Conservation (phyloP, 306 rosid genomes). For the Chamaecrista fasciculata region DNA sequence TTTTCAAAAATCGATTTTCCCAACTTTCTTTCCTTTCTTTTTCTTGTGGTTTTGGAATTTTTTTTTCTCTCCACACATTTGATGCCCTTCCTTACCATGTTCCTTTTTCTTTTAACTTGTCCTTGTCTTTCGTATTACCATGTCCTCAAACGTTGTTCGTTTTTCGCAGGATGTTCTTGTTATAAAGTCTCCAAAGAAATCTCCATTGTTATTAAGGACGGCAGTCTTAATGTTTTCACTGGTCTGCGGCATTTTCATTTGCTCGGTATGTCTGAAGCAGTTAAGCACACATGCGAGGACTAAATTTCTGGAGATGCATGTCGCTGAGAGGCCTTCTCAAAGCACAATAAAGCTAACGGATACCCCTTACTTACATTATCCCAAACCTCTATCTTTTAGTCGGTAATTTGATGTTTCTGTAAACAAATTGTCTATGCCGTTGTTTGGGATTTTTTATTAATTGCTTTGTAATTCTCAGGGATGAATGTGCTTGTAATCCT, state of each 20-base stretch:
- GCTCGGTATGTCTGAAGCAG: constrained; percentile 76
- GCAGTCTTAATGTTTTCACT: constrained; percentile 62
- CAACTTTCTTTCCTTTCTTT: not conserved
- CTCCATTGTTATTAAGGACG: constrained; percentile 61
- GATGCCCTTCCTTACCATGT: constrained; percentile 7
- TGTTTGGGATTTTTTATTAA: constrained; percentile 19
- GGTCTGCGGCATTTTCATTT: constrained; percentile 64
- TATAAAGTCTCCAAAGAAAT: constrained; percentile 73
- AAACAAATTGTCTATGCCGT: not conserved
- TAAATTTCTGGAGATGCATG: constrained; percentile 43
- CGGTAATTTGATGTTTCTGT: constrained; percentile 49
- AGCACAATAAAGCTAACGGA: constrained; percentile 30
- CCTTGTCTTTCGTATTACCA: constrained; percentile 4
- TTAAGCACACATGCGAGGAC: constrained; percentile 49
- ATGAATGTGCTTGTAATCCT: constrained; percentile 76
- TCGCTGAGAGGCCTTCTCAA: constrained; percentile 41
- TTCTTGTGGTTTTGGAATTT: constrained; percentile 6
- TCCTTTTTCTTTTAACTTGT: not conserved
- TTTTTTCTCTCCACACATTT: not conserved
- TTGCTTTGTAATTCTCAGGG: constrained; percentile 47
- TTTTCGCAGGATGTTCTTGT: constrained; percentile 63
- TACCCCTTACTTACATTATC: constrained; percentile 58
- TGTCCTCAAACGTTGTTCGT: constrained; percentile 17
- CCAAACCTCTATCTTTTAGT: constrained; percentile 78
- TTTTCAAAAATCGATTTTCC: constrained; percentile 10